Evolutionary conservation across 306 rosid species (phyloP).

Genomic region (Casuarina glauca): DNA sequence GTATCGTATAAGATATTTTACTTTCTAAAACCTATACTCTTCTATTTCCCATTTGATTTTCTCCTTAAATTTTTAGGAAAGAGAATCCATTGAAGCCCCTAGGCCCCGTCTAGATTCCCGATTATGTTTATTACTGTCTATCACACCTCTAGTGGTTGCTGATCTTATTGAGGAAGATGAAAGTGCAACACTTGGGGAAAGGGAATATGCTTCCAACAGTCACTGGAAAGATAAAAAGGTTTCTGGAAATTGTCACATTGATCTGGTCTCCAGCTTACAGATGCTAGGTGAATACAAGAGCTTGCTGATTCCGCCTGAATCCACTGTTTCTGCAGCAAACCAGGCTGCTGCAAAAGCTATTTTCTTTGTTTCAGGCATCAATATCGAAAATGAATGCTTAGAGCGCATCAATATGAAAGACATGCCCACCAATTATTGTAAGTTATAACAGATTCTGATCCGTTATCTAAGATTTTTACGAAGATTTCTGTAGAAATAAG

Average conservation of each 20-base stretch:
- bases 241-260: conserved; percentile 63
- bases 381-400: conserved; percentile 61
- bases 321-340: conserved; percentile 67
- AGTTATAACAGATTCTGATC: conserved; percentile 41
- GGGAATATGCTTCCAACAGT: conserved; percentile 42
- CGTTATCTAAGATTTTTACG: not conserved
- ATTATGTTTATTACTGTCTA: conserved; percentile 77
- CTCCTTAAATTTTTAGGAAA: conserved; percentile 54
- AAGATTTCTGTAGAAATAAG: not conserved
- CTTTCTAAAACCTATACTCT: not conserved
- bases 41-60: conserved; percentile 4
- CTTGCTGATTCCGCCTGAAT: conserved; percentile 79
- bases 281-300: conserved; percentile 81
- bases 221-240: conserved; percentile 54
- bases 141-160: conserved; percentile 76
- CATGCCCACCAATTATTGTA: conserved; percentile 71
- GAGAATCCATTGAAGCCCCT: conserved; percentile 91
- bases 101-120: conserved; percentile 91
- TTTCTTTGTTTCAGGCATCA: conserved; percentile 74
- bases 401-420: conserved; percentile 72
- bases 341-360: conserved; percentile 95
- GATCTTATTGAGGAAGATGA: conserved; percentile 90
- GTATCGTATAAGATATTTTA: not conserved
- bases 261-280: conserved; percentile 75
- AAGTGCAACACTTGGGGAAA: conserved; percentile 42